These are phyloP conservation scores for Wickerhamomyces hampshirensis DNA, from an alignment of 805 yeast species.

Conservation along the genomic window DNA sequence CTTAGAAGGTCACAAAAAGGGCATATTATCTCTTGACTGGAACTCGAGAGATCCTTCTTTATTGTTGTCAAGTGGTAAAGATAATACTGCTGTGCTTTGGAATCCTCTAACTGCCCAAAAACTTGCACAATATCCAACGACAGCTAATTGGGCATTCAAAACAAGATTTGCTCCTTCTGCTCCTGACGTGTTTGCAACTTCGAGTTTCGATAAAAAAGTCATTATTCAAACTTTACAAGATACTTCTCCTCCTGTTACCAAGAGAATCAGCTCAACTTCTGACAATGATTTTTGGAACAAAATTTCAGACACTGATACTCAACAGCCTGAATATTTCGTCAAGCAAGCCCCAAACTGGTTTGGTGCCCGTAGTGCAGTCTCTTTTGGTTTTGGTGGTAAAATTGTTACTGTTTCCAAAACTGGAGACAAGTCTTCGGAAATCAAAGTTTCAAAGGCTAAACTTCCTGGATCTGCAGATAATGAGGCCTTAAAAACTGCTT, in stretches of 20 bases:
- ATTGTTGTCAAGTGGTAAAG: slow-evolving; percentile 88
- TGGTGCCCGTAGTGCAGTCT: slow-evolving; percentile 62
- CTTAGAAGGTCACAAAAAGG: slow-evolving; percentile 78
- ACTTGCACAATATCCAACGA: slow-evolving; percentile 84
- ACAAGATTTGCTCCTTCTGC: slow-evolving; percentile 80
- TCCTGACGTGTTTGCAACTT: slow-evolving; percentile 87
- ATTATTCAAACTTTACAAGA: slow-evolving; percentile 85
- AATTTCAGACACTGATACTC: slow-evolving; percentile 61
- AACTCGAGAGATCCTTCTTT: slow-evolving; percentile 74
- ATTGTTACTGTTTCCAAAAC: slow-evolving; percentile 50
- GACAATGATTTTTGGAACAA: slow-evolving; percentile 88
- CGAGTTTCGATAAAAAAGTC: slow-evolving; percentile 83
- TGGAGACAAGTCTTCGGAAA: slow-evolving; percentile 35
- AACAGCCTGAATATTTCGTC: slow-evolving; percentile 65
- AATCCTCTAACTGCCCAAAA: slow-evolving; percentile 71
- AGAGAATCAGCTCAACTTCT: slow-evolving; percentile 37
- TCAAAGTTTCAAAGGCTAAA: slow-evolving; percentile 38
- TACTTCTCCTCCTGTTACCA: slow-evolving; percentile 53
- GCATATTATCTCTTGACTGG: slow-evolving; percentile 92
- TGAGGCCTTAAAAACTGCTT: slow-evolving; percentile 47
- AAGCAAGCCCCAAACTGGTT: slow-evolving; percentile 91
- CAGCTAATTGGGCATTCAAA: slow-evolving; percentile 92
- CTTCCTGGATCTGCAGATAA: slow-evolving; percentile 32
- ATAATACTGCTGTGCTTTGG: slow-evolving; percentile 85
- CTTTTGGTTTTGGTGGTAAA: slow-evolving; percentile 94